Evolutionary conservation across 2,329 filamentous ascomycete species (phyloP), one percentile per base, ranked within the genome.

Genomic region (Aspergillus felis): DNA sequence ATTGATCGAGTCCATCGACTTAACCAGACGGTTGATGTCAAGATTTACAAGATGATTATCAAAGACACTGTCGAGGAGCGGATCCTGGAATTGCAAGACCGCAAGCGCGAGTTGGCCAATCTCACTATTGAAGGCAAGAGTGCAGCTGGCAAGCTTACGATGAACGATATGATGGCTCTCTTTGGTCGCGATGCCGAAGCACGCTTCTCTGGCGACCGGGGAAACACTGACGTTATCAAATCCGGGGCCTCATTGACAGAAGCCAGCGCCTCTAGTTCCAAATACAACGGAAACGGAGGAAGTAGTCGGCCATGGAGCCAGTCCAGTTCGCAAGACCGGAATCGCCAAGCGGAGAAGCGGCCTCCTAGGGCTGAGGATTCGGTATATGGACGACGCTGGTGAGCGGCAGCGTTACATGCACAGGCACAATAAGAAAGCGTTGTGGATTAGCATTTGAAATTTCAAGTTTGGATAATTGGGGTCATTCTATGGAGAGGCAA

Each of bases 1-100:
- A 99, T 99, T 66, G 94, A 99, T 75, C 91, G 94, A 55, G 94
- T 99, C 27, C 94, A 99, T 72, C 91, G 94, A n/a, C 87, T 99
- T 54, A 97, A 96, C 44, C 94, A 99, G 76, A 97, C 91, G 1
- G 83, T 93, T 44, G 92, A 97, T 70, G 94, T 99, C 35, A 86
- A 93, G 56, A 91, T 99, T 61, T 99, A 96, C 81, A 95, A 94
- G 68, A 85, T 99, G 67, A 96, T 92, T 2, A 87, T 99, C 60
- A 84, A 85, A 63, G 83, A 88, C 64, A 92, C 89, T 0, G 93
- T 99, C 56, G 94, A 99, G 79, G 92, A 93, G 74, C 87, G 92
- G 57, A 99, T 99, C 66, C 79, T 97, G n/a, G 91, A 90, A 60
- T 83, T 99, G 24, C 94, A 99, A 76, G 89, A 96, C 62, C 91